These are phyloP conservation scores for Zoysia matrella DNA, from an alignment of 202 grass and related monocot genomes.

Conservation along the genomic window DNA sequence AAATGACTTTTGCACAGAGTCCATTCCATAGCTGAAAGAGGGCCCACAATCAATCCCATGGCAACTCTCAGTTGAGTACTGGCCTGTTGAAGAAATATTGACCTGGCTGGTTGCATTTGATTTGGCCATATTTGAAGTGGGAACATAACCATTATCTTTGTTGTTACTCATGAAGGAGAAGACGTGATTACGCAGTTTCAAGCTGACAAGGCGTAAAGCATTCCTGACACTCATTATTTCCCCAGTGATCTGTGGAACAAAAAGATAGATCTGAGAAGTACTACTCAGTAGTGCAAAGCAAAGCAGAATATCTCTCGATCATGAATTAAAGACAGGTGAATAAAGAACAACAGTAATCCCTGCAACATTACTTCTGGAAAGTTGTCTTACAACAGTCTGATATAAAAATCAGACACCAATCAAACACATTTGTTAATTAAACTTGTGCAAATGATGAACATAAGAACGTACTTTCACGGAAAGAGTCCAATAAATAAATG, in stretches of 20 bases:
- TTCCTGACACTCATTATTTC: constrained; percentile 40
- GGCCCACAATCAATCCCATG: constrained; percentile 26
- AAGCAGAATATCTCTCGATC: not conserved
- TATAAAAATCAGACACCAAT: not conserved
- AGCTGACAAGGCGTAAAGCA: constrained; percentile 43
- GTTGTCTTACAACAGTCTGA: not conserved
- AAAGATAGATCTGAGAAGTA: constrained; percentile 31
- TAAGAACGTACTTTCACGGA: constrained; percentile 6
- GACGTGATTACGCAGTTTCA: constrained; percentile 46
- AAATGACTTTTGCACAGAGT: constrained; percentile 36
- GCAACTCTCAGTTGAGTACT: constrained; percentile 19
- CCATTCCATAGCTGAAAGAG: constrained; percentile 25
- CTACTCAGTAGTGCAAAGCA: constrained; percentile 1
- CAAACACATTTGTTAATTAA: not conserved
- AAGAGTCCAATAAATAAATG: not conserved
- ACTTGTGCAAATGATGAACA: not conserved
- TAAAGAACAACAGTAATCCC: not conserved
- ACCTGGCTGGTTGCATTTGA: constrained; percentile 32
- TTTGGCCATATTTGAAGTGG: constrained; percentile 33
- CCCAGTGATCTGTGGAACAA: constrained; percentile 48
- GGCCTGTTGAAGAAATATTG: constrained; percentile 18
- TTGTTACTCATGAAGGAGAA: constrained; percentile 33
- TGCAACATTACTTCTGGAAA: constrained; percentile 3
- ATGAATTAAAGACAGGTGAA: constrained; percentile 9
- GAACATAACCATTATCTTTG: constrained; percentile 1